phyloP scores from a whole-genome alignment of 2,329 filamentous ascomycete genomes.

The Aaosphaeria pasadenensis region DNA sequence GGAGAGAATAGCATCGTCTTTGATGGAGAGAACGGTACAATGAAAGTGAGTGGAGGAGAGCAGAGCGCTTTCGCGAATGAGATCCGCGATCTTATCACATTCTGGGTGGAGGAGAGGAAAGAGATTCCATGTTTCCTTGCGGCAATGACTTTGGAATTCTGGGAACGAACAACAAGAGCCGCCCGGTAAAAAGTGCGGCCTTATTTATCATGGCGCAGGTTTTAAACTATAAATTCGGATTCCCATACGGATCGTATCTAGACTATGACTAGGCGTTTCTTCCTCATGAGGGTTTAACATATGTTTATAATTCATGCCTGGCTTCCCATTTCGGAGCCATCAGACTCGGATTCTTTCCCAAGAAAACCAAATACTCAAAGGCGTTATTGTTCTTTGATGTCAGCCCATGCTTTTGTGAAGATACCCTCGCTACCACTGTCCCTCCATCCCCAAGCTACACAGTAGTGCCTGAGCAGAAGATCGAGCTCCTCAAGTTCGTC shows the following conservation, averaged over 20 bases:
- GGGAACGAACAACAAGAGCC: slow-evolving; percentile 57
- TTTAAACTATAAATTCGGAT: too few relatives aligned
- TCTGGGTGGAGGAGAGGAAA: slow-evolving; percentile 92
- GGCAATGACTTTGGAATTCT: slow-evolving; percentile 89
- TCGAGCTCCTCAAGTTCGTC: slow-evolving; percentile 97
- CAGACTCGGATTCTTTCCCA: too few relatives aligned
- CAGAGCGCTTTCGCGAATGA: slow-evolving; percentile 80
- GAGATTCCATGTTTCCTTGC: slow-evolving; percentile 93
- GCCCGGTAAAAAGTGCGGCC: too few relatives aligned
- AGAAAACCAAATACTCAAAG: too few relatives aligned
- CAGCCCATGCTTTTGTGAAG: slow-evolving; percentile 32
- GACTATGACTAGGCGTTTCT: too few relatives aligned
- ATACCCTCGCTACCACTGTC: slow-evolving; percentile 39
- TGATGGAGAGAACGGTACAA: slow-evolving; percentile 89
- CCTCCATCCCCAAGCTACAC: slow-evolving; percentile 84
- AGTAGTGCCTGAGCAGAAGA: slow-evolving; percentile 82
- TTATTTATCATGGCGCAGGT: too few relatives aligned
- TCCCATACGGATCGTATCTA: too few relatives aligned
- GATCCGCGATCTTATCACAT: slow-evolving; percentile 83
- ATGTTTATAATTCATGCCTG: too few relatives aligned
- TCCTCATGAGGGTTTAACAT: too few relatives aligned
- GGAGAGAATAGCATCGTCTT: slow-evolving; percentile 66
- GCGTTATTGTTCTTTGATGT: slow-evolving; percentile 16
- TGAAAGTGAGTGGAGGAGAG: slow-evolving; percentile 94
- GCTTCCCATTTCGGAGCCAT: too few relatives aligned